phyloP scores from a whole-genome alignment of 1,284 basidiomycete species.

The Microbotryum saponariae region DNA sequence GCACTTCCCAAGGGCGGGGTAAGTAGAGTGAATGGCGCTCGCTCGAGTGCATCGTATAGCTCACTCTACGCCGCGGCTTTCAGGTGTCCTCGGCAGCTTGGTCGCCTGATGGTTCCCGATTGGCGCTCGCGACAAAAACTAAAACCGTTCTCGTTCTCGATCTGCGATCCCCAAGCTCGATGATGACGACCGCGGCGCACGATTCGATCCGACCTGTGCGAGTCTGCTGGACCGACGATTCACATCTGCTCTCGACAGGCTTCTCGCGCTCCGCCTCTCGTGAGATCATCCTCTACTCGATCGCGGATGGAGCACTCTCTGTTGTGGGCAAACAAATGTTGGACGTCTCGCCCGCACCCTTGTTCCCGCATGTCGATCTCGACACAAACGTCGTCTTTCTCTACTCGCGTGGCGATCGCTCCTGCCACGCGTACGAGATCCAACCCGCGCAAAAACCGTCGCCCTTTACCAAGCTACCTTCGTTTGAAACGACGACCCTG shows the following conservation, averaged over 20 bases:
- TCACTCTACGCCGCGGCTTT: no score
- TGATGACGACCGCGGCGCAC: slow-evolving; percentile 38
- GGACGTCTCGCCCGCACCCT: slow-evolving; percentile 46
- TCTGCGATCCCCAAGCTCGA: slow-evolving; percentile 34
- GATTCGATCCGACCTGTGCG: slow-evolving; percentile 44
- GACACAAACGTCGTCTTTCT: slow-evolving; percentile 45
- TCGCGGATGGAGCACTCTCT: slow-evolving; percentile 25
- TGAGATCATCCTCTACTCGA: slow-evolving; percentile 43
- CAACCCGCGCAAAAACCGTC: slow-evolving; percentile 29
- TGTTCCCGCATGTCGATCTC: slow-evolving; percentile 45
- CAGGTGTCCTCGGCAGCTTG: slow-evolving; percentile 42
- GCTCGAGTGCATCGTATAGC: not conserved
- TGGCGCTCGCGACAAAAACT: slow-evolving; percentile 46
- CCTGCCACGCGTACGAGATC: slow-evolving; percentile 44
- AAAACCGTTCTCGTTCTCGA: slow-evolving; percentile 43
- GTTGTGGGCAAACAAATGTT: slow-evolving; percentile 38
- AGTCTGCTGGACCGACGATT: slow-evolving; percentile 43
- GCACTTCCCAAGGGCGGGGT: not conserved
- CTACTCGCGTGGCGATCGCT: slow-evolving; percentile 46
- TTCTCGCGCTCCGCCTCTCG: slow-evolving; percentile 44
- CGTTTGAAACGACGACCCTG: slow-evolving; percentile 40
- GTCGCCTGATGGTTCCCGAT: slow-evolving; percentile 38
- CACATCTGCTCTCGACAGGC: slow-evolving; percentile 43
- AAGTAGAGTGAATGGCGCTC: not conserved
- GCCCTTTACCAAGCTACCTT: slow-evolving; percentile 40